phyloP scores from a whole-genome alignment of 2,329 filamentous ascomycete genomes.

The Sporothrix phasma region DNA sequence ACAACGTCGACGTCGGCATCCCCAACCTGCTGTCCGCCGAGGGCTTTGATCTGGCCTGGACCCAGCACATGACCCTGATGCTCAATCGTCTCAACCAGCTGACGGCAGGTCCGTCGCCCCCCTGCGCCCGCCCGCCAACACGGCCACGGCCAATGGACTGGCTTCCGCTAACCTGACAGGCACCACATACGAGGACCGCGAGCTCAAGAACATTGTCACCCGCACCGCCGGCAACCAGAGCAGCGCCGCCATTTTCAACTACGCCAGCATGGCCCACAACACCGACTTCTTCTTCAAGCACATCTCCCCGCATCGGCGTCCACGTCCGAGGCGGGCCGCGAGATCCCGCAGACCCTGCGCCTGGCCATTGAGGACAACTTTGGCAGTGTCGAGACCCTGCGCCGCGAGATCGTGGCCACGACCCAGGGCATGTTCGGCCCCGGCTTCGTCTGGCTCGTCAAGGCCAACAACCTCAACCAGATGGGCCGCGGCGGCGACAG shows the following conservation, averaged over 20 bases:
- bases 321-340: not conserved
- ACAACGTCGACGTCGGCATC: conserved; percentile 33
- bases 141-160: conserved; percentile 27
- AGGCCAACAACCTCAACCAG: conserved; percentile 24
- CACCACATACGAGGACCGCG: conserved; percentile 47
- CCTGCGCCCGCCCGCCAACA: no score
- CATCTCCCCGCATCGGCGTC: conserved; percentile 26
- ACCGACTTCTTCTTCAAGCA: conserved; percentile 71
- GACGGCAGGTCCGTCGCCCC: conserved; percentile 68
- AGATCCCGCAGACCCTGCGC: conserved; percentile 47
- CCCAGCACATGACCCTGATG: conserved; percentile 66
- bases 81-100: conserved; percentile 66
- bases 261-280: conserved; percentile 94
- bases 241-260: conserved; percentile 78
- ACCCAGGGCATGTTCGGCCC: conserved; percentile 91
- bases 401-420: conserved; percentile 67
- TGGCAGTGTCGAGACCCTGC: conserved; percentile 72
- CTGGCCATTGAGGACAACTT: conserved; percentile 59
- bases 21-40: conserved; percentile 52
- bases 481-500: conserved; percentile 19
- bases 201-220: conserved; percentile 59
- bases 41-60: conserved; percentile 70
- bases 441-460: conserved; percentile 92
- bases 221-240: conserved; percentile 68
- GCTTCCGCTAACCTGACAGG: conserved; percentile 33